phyloP scores from a whole-genome alignment of 805 yeast species.

The Candida ascalaphidarum region DNA sequence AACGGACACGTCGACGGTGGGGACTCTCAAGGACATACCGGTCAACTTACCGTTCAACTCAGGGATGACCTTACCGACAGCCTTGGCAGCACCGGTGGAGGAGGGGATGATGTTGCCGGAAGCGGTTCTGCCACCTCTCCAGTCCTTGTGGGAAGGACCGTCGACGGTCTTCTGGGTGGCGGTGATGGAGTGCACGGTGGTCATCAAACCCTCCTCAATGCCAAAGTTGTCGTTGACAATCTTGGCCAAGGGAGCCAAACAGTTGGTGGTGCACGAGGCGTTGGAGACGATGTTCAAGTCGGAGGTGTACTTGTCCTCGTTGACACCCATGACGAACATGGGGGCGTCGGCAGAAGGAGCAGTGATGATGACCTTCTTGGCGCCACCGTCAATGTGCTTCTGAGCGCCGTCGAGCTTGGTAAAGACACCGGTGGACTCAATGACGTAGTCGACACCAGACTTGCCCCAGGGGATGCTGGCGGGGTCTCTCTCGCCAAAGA shows the following conservation, averaged over 20 bases:
- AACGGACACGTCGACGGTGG: constrained; percentile 88
- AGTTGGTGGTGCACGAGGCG: constrained; percentile 95
- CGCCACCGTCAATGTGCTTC: constrained; percentile 84
- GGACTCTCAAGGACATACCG: constrained; percentile 91
- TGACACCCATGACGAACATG: constrained; percentile 92
- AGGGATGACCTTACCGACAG: constrained; percentile 93
- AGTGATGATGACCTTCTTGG: constrained; percentile 90
- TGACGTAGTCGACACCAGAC: constrained; percentile 74
- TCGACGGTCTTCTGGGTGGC: constrained; percentile 96
- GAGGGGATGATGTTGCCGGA: constrained; percentile 93
- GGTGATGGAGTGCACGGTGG: constrained; percentile 93
- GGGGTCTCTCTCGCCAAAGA: constrained; percentile 81
- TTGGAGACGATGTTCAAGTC: constrained; percentile 76
- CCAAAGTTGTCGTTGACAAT: constrained; percentile 80
- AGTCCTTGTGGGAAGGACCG: constrained; percentile 96
- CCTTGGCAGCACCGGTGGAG: constrained; percentile 96
- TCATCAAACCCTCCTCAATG: constrained; percentile 88
- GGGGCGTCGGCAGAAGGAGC: constrained; percentile 94
- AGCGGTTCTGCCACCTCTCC: constrained; percentile 98
- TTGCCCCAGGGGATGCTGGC: constrained; percentile 82
- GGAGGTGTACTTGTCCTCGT: constrained; percentile 67
- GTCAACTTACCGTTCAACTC: constrained; percentile 87
- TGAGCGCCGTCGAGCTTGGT: constrained; percentile 72
- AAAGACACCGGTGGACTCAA: constrained; percentile 94
- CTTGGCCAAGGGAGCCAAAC: constrained; percentile 92